Conservation (phyloP, 345 rosid genomes). For the Hevea brasiliensis region DNA sequence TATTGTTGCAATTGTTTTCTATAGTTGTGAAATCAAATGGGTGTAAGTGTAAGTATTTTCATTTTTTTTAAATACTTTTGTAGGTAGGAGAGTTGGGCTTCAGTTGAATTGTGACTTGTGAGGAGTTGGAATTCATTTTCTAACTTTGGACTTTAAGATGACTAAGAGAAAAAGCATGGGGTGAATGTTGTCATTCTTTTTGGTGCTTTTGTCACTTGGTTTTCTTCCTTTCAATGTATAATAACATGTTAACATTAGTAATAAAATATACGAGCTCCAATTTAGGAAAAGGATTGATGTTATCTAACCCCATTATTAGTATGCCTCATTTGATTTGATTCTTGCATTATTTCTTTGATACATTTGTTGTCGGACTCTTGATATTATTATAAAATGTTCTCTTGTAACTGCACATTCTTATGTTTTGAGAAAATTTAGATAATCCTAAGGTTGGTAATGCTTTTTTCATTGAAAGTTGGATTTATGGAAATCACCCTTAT, state of each 20-base stretch:
- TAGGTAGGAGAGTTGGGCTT: constrained; percentile 16
- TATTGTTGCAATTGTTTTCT: constrained; percentile 14
- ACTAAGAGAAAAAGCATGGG: constrained; percentile 50
- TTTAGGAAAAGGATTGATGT: constrained; percentile 30
- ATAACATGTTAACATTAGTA: constrained; percentile 63
- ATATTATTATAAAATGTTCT: too few relatives aligned
- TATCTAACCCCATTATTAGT: constrained; percentile 64
- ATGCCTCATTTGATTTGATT: too few relatives aligned
- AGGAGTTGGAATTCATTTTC: constrained; percentile 1
- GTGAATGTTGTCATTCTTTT: constrained; percentile 54
- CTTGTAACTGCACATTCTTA: too few relatives aligned
- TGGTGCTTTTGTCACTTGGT: constrained; percentile 62
- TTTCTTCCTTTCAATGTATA: constrained; percentile 72
- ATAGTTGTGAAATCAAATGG: constrained; percentile 17
- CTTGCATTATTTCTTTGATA: too few relatives aligned
- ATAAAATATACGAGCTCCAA: constrained; percentile 30
- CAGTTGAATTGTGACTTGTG: constrained; percentile 11
- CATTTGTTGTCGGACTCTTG: too few relatives aligned
- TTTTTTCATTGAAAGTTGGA: too few relatives aligned
- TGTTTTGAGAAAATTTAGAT: too few relatives aligned
- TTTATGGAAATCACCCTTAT: too few relatives aligned
- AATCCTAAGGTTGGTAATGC: too few relatives aligned
- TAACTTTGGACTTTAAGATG: constrained; percentile 19
- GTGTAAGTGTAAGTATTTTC: background rate
- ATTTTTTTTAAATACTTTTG: constrained; percentile 14